Evolutionary conservation across 768 basidiomycete species (phyloP), one percentile per base, ranked within the genome.

Genomic region (Boletus subcaerulescens): DNA sequence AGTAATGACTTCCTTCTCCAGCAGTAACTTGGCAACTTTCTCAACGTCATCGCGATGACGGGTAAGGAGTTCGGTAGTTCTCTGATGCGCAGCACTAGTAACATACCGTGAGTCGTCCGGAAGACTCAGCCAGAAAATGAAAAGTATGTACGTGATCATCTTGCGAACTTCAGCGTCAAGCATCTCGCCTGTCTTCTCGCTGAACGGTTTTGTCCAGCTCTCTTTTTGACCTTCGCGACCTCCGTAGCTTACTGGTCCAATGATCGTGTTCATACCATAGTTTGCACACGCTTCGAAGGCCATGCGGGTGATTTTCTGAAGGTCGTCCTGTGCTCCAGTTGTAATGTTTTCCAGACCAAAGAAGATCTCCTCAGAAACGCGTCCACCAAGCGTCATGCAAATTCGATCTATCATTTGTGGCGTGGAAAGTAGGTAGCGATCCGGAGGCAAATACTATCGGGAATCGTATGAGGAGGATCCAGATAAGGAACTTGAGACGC

Each of bases 281-380:
- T 93, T 93, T 9, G 91, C 91, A 58, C 90, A 93, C 4, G 89
- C 90, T 72, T 98, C 94, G 59, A 95, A 97, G 15, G 97, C 97
- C 89, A 98, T 95, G 56, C 88, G 84, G 4, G 97, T 98, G 58
- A 99, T 96, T 76, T 98, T 98, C 73, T 95, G 93, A 41, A 99
- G 77, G 68, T 99, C 97, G 65, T 99, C 97, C 74, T 98, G 94
- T 4, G 97, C 97, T 57, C 97, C 97, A 4, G 96, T 95, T 2
- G 97, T 99, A 70, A 99, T 95, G 62, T 93, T 91, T 65, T 87
- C 88, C 6, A 68, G 56, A 18, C 92, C 92, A 67, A 99, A 99
- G 77, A 98, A 97, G 55, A 99, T 95, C 72, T 99, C 97, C 73
- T 99, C 97, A 0, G 95, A 90, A 9, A 98, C 96, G 49, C 97